Evolutionary conservation across 2,329 filamentous ascomycete genomes (phyloP), one percentile per base, ranked within the genome.

Genomic region (Alternaria sp.): DNA sequence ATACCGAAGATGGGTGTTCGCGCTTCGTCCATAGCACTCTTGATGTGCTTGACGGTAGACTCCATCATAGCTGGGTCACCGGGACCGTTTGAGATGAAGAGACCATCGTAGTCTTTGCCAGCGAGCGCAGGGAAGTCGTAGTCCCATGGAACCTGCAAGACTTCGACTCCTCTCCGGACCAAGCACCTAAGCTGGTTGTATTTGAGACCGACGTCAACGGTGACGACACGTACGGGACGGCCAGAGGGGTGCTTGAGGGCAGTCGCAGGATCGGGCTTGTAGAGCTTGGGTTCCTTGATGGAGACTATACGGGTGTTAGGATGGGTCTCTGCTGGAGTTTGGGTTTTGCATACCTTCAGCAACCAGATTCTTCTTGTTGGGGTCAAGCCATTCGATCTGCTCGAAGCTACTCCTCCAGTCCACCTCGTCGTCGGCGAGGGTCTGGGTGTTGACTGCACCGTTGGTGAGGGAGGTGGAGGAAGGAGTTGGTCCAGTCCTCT

Each of bases 51-150:
- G 59, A 96, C 88, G 6, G 94, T 97, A 56, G 83, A 82, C 32
- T 90, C 86, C 81, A 99, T 88, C 74, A 93, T 91, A 7, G 94
- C 90, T 56, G 95, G 95, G 79, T 99, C 94, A 82, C 95, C 95
- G 44, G 95, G 95, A 70, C 95, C 95, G 84, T 99, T 99, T 67
- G 94, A 98, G 69, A 99, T 89, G 84, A 99, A 99, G 48, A 99
- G 88, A 77, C 95, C 95, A 78, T 99, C 95, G 76, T 97, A 98
- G 68, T 96, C 88, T 65, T 91, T 91, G 59, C 89, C 90, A 54
- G 89, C 89, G 57, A 93, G 86, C 56, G 85, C 82, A 55, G 90
- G 88, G 78, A 98, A 93, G 79, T 98, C 91, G 75, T 97, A 93
- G 81, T 99, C 89, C 94, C 94, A 99, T 9, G 95, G 95, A 65